Base-by-base conservation (phyloP, 768 basidiomycete species). In the Leccinum uliginosum region DNA sequence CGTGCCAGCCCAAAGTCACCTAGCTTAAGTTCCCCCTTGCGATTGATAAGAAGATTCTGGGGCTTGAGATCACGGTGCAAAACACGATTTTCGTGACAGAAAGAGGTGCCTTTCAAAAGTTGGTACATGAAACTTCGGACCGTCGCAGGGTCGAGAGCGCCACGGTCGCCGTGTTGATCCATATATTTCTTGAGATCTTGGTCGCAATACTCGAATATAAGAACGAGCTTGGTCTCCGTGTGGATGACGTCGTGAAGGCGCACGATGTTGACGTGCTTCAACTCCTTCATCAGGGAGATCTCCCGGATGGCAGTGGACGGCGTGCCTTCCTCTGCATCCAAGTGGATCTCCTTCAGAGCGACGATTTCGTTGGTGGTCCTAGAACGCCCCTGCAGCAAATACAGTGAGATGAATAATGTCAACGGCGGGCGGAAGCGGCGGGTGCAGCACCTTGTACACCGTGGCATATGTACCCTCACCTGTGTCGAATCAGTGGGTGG, bases 161-260 rank as follows among this genome's bases (percentile, higher is more conserved):
- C 94, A 45, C 95, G 85, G 62, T 98, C 94, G 54, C 97, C 97
- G 65, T 97, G 88, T 34, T 91, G 88, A 72, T 99, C 97, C 97
- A 99, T 99, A 73, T 98, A 98, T 70, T 93, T 94, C 74, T 99
- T 99, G 47, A 99, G 80, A 75, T 99, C 97, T 73, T 95, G 92
- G 66, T 99, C 97, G 73, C 94, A 97, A 71, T 84, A 98, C 75
- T 99, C 97, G 73, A 98, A 99, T 63, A 99, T 95, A 57, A 99
- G 89, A 60, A 98, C 91, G 50, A 99, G 87, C 65, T 98, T 98
- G 8, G 92, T 91, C 74, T 99, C 97, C 17, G 95, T 98, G 74
- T 99, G 97, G 61, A 98, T 98, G 50, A 99, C 97, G 72, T 98
- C 97, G 77, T 98, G 89, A 19, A 99, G 83, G 66, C 97, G 86